Evolutionary conservation across 2,329 filamentous ascomycete species (phyloP), one percentile per base, ranked within the genome.

Genomic region (Ampelomyces quisqualis): DNA sequence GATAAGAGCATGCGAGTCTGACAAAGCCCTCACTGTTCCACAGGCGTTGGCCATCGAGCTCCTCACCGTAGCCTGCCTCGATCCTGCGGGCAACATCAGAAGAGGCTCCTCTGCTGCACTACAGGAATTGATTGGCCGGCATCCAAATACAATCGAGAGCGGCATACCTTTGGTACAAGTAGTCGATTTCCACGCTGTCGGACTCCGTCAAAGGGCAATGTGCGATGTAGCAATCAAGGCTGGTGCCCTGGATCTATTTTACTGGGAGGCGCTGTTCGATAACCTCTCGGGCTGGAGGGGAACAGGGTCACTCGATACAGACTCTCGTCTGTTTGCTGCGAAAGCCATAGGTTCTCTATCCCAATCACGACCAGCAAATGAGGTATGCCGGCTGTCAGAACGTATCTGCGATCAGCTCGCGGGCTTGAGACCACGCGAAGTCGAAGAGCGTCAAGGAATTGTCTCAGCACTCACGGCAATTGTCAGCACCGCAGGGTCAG

Each of bases 161-260:
- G 93, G 91, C 0, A 97, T 98, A 41, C 70, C 81, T 28, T 77
- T 97, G 2, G 89, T 97, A 0, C 93, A 97, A 62, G 79, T 81
- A 2, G 88, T 97, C 1, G 93, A 98, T 62, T 98, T 96, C 60
- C 90, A 95, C 64, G 81, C 88, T 24, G 90, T 98, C 14, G 91
- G 93, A 2, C 77, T 94, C n/a, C 80, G 91, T 17, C 85, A 86
- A 11, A 80, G 88, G 51, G 91, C 90, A 3, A 84, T 95, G 57
- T 77, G 82, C 27, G 81, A 90, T 32, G 88, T 97, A 8, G 83
- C 88, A 0, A 71, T 81, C 9, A 77, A 77, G 24, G 85, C 86
- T 1, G 81, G 87, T 0, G 73, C 70, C n/a, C 70, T 97, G 4
- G 80, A 82, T 20, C 56, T 63, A 7, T 60, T 73, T 1, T 88